These are phyloP conservation scores for Nannochloropsis gaditana DNA, from an alignment of 108 stramenopile genomes.

Conservation along the genomic window DNA sequence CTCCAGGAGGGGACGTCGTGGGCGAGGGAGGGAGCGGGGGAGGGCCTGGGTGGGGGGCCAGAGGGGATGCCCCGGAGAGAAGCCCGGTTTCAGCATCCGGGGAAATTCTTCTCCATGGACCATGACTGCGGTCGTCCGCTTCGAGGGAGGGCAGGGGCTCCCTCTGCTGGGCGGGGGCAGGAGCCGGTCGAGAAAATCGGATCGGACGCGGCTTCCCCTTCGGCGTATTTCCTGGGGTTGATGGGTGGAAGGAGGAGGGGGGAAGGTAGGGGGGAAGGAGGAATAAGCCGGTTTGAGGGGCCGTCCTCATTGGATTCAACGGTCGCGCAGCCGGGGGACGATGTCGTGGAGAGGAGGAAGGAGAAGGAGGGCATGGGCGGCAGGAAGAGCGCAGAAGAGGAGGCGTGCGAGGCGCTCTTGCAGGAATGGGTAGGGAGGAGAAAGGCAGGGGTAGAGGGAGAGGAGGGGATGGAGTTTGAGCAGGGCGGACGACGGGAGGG, in stretches of 20 bases:
- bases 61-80: no score
- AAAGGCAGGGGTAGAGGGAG: neutral
- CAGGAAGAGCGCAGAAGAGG: neutral
- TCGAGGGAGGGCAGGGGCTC: no score
- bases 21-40: neutral
- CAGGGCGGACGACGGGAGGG: neutral
- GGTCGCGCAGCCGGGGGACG: neutral
- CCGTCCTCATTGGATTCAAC: conserved; percentile 17
- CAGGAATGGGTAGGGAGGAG: neutral
- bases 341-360: conserved; percentile 12
- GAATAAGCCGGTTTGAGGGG: neutral
- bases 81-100: no score
- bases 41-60: neutral
- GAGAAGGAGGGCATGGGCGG: neutral
- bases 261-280: no score
- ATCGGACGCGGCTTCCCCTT: no score
- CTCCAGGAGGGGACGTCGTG: neutral
- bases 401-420: neutral
- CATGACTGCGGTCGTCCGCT: no score
- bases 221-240: no score
- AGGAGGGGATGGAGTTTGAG: neutral
- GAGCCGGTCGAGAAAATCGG: no score
- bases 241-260: no score
- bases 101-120: no score
- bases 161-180: no score